A percentile compares a stretch with the other conserved stretches of the same genome.
Evolutionary conservation across 2,329 filamentous ascomycete species (phyloP).

Genomic region (Cyphellophora europaea): DNA sequence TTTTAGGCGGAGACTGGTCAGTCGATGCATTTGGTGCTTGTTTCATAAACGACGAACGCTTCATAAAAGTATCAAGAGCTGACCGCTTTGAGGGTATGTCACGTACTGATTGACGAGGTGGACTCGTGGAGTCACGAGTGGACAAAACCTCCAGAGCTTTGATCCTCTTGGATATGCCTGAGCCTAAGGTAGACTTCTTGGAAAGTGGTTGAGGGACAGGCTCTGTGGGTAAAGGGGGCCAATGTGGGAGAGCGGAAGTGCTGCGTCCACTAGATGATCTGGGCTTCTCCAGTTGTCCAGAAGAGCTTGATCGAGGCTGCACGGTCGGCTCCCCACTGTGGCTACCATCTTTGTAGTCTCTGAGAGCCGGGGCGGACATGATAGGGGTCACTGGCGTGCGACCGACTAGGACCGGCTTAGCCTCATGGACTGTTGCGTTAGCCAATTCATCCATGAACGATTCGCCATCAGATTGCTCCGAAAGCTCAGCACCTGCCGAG

Average conservation of each 20-base stretch:
- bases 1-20: constrained; percentile 11
- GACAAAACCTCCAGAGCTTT: constrained; percentile 78
- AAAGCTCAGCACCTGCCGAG: constrained; percentile 23
- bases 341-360: constrained; percentile 1
- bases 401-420: constrained; percentile 67
- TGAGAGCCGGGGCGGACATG: constrained; percentile 25
- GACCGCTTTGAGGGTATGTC: constrained; percentile 19
- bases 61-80: constrained; percentile 20
- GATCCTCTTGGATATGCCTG: constrained; percentile 87
- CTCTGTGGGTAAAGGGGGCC: constrained; percentile 18
- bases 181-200: constrained; percentile 76
- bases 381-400: constrained; percentile 73
- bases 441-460: constrained; percentile 78
- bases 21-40: constrained; percentile 23
- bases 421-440: constrained; percentile 71
- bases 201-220: constrained; percentile 40
- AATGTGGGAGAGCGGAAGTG: constrained; percentile 16
- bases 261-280: constrained; percentile 6
- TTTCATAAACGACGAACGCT: constrained; percentile 20
- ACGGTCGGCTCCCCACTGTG: background rate
- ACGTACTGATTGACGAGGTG: constrained; percentile 20
- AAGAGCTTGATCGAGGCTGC: background rate
- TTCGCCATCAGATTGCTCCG: constrained; percentile 61
- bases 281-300: background rate
- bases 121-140: constrained; percentile 14